Conservation (phyloP, 2,329 filamentous ascomycete species). For the Bimuria novae-zelandiae region DNA sequence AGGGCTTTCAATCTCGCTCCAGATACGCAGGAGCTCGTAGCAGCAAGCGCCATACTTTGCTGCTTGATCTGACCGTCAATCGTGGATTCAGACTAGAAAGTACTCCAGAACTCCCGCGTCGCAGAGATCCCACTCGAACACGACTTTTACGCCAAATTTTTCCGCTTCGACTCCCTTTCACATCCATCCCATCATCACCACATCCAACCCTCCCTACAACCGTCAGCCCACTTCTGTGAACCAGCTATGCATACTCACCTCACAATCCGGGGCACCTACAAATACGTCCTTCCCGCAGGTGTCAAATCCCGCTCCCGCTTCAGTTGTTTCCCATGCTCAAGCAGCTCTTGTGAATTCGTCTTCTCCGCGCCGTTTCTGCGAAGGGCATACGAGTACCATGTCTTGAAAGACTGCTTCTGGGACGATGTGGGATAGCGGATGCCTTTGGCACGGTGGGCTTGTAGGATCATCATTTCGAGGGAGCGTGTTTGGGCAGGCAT, state of each 20-base stretch:
- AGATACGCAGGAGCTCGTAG: too few relatives aligned
- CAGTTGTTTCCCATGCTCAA: constrained; percentile 32
- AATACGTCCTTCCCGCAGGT: constrained; percentile 37
- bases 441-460: constrained; percentile 43
- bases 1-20: neutral
- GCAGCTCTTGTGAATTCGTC: constrained; percentile 19
- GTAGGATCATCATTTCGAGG: constrained; percentile 38
- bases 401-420: constrained; percentile 43
- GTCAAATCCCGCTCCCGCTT: constrained; percentile 28
- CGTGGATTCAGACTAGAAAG: too few relatives aligned
- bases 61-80: too few relatives aligned
- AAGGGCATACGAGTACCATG: constrained; percentile 44
- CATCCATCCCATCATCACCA: neutral
- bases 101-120: too few relatives aligned
- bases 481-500: constrained; percentile 35
- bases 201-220: neutral
- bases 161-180: too few relatives aligned
- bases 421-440: constrained; percentile 35
- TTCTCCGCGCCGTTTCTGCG: constrained; percentile 29
- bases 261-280: constrained; percentile 29
- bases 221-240: neutral
- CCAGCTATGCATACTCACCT: neutral
- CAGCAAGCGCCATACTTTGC: too few relatives aligned
- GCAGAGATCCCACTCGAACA: too few relatives aligned
- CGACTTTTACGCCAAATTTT: too few relatives aligned